A percentile compares a stretch with the other conserved stretches of the same genome.
These are phyloP conservation scores for Stagonosporopsis cucurbitacearum DNA, from an alignment of 2,329 filamentous ascomycete genomes.

Conservation along the genomic window DNA sequence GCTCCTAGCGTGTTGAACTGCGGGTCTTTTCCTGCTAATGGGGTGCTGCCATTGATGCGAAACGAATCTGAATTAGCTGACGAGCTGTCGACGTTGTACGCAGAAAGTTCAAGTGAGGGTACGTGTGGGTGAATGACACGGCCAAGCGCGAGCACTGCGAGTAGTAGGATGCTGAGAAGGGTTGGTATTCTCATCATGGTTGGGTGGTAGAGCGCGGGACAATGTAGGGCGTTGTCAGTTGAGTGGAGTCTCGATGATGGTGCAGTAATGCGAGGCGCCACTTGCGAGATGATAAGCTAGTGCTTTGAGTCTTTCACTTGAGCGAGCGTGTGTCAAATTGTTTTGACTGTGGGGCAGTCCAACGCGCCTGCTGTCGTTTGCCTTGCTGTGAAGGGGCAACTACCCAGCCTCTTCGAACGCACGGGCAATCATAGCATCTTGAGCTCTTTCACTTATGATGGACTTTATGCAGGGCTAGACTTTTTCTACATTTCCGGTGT, in stretches of 20 bases:
- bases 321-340: neutral
- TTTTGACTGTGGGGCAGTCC: neutral
- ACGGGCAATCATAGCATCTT: too few relatives aligned
- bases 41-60: neutral
- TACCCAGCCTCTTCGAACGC: too few relatives aligned
- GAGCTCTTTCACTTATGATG: too few relatives aligned
- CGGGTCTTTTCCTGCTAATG: neutral
- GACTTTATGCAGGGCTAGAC: too few relatives aligned
- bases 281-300: neutral
- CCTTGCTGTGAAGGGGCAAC: neutral
- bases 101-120: neutral
- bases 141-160: neutral
- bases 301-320: neutral
- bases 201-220: neutral
- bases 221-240: neutral
- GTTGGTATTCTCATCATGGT: neutral
- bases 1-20: neutral
- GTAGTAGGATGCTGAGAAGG: neutral
- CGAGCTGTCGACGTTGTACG: neutral
- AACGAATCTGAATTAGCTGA: neutral
- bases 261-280: neutral
- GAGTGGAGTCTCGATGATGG: neutral
- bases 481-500: too few relatives aligned
- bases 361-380: too few relatives aligned
- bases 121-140: neutral